Evolutionary conservation across 495 filamentous ascomycete genomes (phyloP).

Genomic region (Tuber microsphaerosporum): DNA sequence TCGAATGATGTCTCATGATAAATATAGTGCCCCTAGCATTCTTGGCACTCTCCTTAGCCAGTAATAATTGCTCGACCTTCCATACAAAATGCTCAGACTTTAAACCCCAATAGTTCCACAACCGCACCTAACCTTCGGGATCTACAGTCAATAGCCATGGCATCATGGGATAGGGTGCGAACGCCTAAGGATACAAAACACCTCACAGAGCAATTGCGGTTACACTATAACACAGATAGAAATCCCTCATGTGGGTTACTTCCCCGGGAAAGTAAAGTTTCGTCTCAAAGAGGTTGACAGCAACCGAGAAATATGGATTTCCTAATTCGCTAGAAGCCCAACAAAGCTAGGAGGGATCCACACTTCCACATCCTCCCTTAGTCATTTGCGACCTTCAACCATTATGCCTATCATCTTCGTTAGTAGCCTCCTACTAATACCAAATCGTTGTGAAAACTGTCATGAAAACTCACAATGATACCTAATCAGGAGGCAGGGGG

Average conservation of each 20-base stretch:
- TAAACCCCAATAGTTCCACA: too few relatives aligned
- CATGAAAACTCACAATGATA: constrained; percentile 34
- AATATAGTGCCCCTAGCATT: too few relatives aligned
- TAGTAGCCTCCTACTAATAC: not conserved
- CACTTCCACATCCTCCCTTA: not conserved
- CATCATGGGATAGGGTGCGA: not conserved
- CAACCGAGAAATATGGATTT: not conserved
- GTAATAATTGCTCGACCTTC: too few relatives aligned
- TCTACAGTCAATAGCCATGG: not conserved
- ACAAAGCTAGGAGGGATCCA: not conserved
- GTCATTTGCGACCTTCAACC: not conserved
- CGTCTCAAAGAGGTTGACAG: not conserved
- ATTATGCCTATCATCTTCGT: not conserved
- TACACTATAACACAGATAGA: not conserved
- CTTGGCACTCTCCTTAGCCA: too few relatives aligned
- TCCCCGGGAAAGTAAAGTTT: not conserved
- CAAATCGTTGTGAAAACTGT: too few relatives aligned
- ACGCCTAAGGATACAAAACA: not conserved
- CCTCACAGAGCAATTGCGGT: not conserved
- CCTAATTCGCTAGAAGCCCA: not conserved
- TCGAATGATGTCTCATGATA: too few relatives aligned
- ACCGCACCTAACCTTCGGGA: too few relatives aligned
- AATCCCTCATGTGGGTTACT: not conserved
- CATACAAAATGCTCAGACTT: too few relatives aligned
- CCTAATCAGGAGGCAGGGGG: not conserved